These are phyloP conservation scores for Perilla frutescens DNA, from an alignment of 257 asterid genomes.

Conservation along the genomic window DNA sequence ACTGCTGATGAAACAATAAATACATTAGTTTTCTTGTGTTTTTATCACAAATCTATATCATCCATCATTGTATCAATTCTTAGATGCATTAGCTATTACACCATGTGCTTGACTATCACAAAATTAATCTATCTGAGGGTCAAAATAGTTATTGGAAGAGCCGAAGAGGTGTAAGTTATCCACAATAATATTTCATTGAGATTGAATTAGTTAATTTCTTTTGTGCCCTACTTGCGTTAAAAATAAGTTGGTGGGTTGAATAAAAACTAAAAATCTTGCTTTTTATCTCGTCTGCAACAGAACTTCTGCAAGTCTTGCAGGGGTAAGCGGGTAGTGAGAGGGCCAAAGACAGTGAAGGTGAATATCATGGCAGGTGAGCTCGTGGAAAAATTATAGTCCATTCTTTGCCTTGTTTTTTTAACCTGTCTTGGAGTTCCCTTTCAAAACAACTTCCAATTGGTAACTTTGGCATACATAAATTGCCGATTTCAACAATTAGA, in stretches of 20 bases:
- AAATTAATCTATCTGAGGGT: constrained; percentile 1
- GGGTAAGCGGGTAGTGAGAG: constrained; percentile 77
- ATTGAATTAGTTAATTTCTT: constrained; percentile 1
- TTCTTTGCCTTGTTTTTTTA: not conserved
- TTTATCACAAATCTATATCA: constrained; percentile 1
- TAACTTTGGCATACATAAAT: constrained; percentile 6
- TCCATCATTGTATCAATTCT: constrained; percentile 5
- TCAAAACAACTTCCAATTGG: not conserved
- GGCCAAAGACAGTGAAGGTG: constrained; percentile 75
- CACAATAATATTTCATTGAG: not conserved
- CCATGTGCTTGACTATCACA: not conserved
- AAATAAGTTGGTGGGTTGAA: constrained; percentile 3
- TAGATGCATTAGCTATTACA: not conserved
- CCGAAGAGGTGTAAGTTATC: constrained; percentile 23
- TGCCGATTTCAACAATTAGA: constrained; percentile 15
- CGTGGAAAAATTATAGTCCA: constrained; percentile 1
- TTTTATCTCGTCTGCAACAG: constrained; percentile 51
- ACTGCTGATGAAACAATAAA: constrained; percentile 5
- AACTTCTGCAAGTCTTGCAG: constrained; percentile 86
- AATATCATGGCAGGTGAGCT: constrained; percentile 76
- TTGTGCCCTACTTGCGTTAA: not conserved
- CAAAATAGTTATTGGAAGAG: constrained; percentile 10
- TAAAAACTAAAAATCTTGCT: constrained; percentile 25
- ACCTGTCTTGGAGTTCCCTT: not conserved
- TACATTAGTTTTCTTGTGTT: constrained; percentile 1